These are phyloP conservation scores for Coemansia sp. DNA, from an alignment of 192 early-diverging fungal species.

Conservation along the genomic window DNA sequence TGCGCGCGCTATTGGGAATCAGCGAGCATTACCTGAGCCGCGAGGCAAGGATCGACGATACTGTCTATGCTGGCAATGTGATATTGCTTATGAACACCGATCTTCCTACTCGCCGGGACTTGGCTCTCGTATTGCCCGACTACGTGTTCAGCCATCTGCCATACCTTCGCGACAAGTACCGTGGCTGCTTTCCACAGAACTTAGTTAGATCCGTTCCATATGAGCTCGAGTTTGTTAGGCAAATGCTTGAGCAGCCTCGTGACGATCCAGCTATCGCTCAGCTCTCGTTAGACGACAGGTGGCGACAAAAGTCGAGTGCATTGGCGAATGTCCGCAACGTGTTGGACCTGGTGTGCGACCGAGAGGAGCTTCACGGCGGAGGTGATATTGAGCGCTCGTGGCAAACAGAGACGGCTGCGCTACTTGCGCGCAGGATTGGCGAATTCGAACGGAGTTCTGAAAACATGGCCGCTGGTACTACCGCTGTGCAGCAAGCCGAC, in stretches of 20 bases:
- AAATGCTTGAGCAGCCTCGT: conserved; percentile 37
- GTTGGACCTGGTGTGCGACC: background rate
- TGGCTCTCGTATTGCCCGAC: conserved; percentile 62
- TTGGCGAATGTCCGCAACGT: background rate
- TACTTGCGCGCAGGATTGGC: conserved; percentile 2
- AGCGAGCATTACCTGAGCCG: conserved; percentile 67
- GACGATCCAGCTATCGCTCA: conserved; percentile 3
- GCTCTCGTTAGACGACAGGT: conserved; percentile 11
- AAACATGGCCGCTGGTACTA: background rate
- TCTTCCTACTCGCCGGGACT: conserved; percentile 46
- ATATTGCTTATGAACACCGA: conserved; percentile 80
- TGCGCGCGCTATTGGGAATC: conserved; percentile 61
- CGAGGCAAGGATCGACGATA: conserved; percentile 70
- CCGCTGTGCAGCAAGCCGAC: background rate
- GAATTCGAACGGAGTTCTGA: background rate
- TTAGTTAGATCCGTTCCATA: conserved; percentile 29
- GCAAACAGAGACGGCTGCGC: background rate
- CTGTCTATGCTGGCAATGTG: conserved; percentile 66
- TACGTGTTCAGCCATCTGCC: conserved; percentile 72
- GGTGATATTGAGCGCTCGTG: background rate
- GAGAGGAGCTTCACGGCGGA: background rate
- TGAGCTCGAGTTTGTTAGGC: conserved; percentile 19
- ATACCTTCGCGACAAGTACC: conserved; percentile 73
- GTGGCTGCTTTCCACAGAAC: conserved; percentile 29
- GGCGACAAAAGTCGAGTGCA: background rate